Percentiles rank a stretch among this genome's conserved stretches.
These are phyloP conservation scores for Oryza brachyantha DNA, from an alignment of 176 grass and related monocot genomes.

Conservation along the genomic window DNA sequence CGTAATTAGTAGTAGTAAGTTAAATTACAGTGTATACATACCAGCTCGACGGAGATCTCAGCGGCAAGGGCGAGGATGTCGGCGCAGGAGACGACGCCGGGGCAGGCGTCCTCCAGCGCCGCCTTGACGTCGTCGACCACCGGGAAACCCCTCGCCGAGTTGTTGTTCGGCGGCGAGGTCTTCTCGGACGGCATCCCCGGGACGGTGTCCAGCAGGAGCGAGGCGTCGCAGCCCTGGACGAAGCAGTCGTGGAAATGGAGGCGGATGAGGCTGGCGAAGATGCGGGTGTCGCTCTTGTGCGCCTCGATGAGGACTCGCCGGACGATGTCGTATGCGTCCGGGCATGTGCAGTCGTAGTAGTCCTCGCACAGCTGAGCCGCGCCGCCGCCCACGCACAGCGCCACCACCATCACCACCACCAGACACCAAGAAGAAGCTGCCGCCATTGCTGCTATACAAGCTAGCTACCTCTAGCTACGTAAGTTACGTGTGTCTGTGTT, in stretches of 20 bases:
- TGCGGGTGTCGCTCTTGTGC: constrained; percentile 47
- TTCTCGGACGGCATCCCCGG: constrained; percentile 53
- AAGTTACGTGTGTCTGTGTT: neutral
- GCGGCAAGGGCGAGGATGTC: constrained; percentile 86
- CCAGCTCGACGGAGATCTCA: constrained; percentile 63
- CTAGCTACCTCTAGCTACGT: too few relatives aligned
- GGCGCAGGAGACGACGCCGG: constrained; percentile 79
- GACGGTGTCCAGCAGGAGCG: constrained; percentile 59
- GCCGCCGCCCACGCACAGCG: neutral
- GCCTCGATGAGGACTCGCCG: constrained; percentile 47
- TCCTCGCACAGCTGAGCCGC: constrained; percentile 42
- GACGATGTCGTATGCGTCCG: constrained; percentile 54
- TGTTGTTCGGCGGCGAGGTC: constrained; percentile 46
- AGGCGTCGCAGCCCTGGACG: constrained; percentile 83
- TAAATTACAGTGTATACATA: constrained; percentile 25
- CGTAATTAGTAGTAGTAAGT: too few relatives aligned
- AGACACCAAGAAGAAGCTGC: neutral
- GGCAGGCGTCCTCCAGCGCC: constrained; percentile 61
- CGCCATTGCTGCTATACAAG: neutral
- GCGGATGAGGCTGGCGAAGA: constrained; percentile 71
- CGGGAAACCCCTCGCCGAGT: constrained; percentile 44
- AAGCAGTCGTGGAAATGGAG: constrained; percentile 97
- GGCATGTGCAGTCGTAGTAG: constrained; percentile 63
- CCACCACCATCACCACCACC: neutral
- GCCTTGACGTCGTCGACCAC: constrained; percentile 71